Evolutionary conservation across 2,329 filamentous ascomycete genomes (phyloP).

Genomic region (Trichoderma afroharzianum): DNA sequence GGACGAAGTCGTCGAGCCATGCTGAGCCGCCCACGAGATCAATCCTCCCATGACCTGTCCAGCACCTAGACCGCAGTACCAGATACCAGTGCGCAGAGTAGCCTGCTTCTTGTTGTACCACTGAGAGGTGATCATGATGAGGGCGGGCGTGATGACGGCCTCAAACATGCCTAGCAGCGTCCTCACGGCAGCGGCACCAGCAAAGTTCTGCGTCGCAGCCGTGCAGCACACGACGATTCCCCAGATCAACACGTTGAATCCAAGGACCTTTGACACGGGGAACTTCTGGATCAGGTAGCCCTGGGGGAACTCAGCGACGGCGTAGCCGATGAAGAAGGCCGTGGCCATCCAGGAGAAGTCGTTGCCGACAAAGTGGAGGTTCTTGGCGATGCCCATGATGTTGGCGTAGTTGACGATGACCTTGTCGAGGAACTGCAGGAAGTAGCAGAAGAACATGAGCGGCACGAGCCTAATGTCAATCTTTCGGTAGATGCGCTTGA

Average conservation of each 20-base stretch:
- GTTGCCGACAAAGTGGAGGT: constrained; percentile 30
- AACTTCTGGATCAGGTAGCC: constrained; percentile 33
- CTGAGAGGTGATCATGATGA: constrained; percentile 45
- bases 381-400: constrained; percentile 29
- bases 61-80: constrained; percentile 26
- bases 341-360: constrained; percentile 32
- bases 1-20: constrained; percentile 35
- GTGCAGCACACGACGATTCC: constrained; percentile 41
- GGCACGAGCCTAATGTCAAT: constrained; percentile 27
- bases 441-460: constrained; percentile 28
- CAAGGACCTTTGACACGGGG: constrained; percentile 33
- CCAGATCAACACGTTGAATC: constrained; percentile 33
- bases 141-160: constrained; percentile 46
- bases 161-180: constrained; percentile 47
- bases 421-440: constrained; percentile 29
- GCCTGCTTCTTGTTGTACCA: constrained; percentile 44
- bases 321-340: constrained; percentile 31
- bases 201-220: constrained; percentile 40
- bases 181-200: constrained; percentile 39
- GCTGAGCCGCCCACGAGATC: constrained; percentile 50
- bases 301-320: constrained; percentile 28
- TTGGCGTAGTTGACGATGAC: constrained; percentile 30
- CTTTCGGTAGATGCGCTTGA: constrained; percentile 23
- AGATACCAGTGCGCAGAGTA: constrained; percentile 42
- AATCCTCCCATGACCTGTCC: constrained; percentile 41